These are phyloP conservation scores for Taphrina flavorubra DNA, from an alignment of 1,139 yeast species.

Conservation along the genomic window DNA sequence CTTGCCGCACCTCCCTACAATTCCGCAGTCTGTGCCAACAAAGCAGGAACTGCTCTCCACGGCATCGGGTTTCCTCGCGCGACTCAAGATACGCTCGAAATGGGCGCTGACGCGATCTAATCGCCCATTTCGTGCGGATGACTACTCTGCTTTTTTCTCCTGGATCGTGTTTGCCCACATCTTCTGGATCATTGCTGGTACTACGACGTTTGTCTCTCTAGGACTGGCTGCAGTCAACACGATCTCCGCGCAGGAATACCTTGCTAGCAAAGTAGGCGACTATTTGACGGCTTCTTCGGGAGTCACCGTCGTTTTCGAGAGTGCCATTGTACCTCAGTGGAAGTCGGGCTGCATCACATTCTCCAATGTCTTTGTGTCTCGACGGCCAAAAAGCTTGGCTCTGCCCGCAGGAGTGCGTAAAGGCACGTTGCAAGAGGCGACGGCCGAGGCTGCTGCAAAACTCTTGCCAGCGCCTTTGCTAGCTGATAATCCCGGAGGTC, in stretches of 20 bases:
- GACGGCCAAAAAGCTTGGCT: slow-evolving; percentile 65
- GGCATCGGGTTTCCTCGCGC: slow-evolving; percentile 59
- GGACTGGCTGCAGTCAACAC: slow-evolving; percentile 81
- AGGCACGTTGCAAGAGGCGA: slow-evolving; percentile 63
- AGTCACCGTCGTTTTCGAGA: slow-evolving; percentile 86
- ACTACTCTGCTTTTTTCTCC: slow-evolving; percentile 83
- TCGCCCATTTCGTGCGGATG: slow-evolving; percentile 84
- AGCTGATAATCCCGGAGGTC: not conserved
- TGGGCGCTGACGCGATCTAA: slow-evolving; percentile 71
- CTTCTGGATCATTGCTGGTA: slow-evolving; percentile 75
- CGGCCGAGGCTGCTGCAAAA: slow-evolving; percentile 53
- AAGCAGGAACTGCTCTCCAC: slow-evolving; percentile 61
- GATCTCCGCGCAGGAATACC: slow-evolving; percentile 85
- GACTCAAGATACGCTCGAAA: slow-evolving; percentile 64
- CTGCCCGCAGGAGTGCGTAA: slow-evolving; percentile 60
- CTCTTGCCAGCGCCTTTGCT: slow-evolving; percentile 23
- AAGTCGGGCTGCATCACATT: slow-evolving; percentile 82
- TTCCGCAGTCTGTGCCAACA: slow-evolving; percentile 47
- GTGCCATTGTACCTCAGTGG: slow-evolving; percentile 96
- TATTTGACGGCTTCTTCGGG: slow-evolving; percentile 82
- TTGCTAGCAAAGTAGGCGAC: slow-evolving; percentile 81
- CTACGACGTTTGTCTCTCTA: slow-evolving; percentile 85
- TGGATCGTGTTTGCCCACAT: slow-evolving; percentile 91
- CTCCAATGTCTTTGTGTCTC: slow-evolving; percentile 82
- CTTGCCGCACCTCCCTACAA: slow-evolving; percentile 14